These are phyloP conservation scores for Artemisia tridentata DNA, from an alignment of 129 eudicot genomes.

Conservation along the genomic window DNA sequence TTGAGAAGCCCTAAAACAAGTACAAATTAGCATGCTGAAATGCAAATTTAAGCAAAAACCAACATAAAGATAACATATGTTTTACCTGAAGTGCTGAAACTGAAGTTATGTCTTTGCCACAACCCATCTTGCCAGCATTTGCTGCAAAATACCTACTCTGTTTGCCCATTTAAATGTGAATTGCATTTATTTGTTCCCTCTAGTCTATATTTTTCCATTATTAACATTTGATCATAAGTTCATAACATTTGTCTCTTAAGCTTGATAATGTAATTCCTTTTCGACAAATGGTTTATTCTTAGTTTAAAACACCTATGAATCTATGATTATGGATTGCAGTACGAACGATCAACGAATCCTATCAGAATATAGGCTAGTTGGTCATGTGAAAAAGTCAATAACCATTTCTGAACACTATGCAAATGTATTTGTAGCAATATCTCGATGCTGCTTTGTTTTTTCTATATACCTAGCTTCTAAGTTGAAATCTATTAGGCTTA, in stretches of 20 bases:
- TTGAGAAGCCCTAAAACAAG: slow-evolving; percentile 23
- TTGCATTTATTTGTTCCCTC: slow-evolving; percentile 4
- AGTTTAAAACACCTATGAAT: not conserved
- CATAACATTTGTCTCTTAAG: not conserved
- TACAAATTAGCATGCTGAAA: slow-evolving; percentile 23
- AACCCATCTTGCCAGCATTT: not conserved
- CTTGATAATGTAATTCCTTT: not conserved
- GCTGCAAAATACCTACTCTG: not conserved
- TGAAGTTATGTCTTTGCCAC: slow-evolving; percentile 21
- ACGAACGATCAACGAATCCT: not conserved
- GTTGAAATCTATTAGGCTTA: slow-evolving; percentile 3
- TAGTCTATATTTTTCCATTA: not conserved
- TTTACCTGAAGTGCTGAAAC: slow-evolving; percentile 20
- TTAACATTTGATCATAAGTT: not conserved
- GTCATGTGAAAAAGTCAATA: not conserved
- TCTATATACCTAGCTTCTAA: not conserved
- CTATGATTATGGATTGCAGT: not conserved
- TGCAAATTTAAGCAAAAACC: slow-evolving; percentile 10
- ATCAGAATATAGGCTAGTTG: slow-evolving; percentile 2
- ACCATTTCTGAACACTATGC: not conserved
- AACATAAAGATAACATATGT: slow-evolving; percentile 8
- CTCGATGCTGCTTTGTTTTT: not conserved
- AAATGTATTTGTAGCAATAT: not conserved
- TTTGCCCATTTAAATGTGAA: slow-evolving; percentile 4
- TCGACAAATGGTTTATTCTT: not conserved